Conservation (phyloP, 164 flowering plant genomes). For the Paratinospora sagittata region DNA sequence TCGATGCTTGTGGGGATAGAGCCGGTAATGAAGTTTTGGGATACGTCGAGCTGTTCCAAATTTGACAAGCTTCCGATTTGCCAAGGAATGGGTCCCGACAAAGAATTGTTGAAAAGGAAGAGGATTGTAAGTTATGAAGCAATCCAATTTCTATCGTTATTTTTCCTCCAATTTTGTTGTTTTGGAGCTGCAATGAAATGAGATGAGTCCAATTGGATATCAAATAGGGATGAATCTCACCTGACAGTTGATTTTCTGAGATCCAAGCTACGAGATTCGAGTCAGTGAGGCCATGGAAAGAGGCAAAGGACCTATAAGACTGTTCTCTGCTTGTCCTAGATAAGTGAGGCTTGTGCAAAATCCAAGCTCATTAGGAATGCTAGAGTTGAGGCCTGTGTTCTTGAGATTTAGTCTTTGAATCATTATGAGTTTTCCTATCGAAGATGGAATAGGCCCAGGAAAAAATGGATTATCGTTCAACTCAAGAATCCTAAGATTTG, state of each 20-base stretch:
- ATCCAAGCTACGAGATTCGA: slow-evolving; percentile 19
- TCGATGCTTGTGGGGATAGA: too few species aligned
- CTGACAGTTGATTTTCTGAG: slow-evolving; percentile 17
- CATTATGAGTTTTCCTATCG: slow-evolving; percentile 22
- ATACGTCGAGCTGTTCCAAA: too few species aligned
- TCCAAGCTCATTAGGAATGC: slow-evolving; percentile 24
- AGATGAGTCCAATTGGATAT: slow-evolving; percentile 28
- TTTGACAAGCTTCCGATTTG: too few species aligned
- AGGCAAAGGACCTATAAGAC: slow-evolving; percentile 23
- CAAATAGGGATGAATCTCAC: slow-evolving; percentile 22
- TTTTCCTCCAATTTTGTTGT: slow-evolving; percentile 15
- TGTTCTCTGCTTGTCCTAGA: slow-evolving; percentile 13
- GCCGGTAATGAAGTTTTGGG: too few species aligned
- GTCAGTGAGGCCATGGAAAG: slow-evolving; percentile 16
- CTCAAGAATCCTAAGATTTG: slow-evolving; percentile 22
- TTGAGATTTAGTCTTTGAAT: slow-evolving; percentile 16
- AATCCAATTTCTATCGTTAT: slow-evolving; percentile 22
- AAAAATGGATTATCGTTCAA: slow-evolving; percentile 13
- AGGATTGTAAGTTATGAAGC: slow-evolving; percentile 10
- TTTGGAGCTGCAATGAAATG: slow-evolving; percentile 18
- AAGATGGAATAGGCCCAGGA: slow-evolving; percentile 22
- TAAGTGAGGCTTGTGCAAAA: slow-evolving; percentile 20
- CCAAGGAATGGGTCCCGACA: too few species aligned
- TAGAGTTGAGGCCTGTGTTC: slow-evolving; percentile 16
- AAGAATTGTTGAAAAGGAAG: too few species aligned